Evolutionary conservation across 1,284 basidiomycete genomes (phyloP), one percentile per base, ranked within the genome.

Genomic region (Sanghuangporus sanghuang): DNA sequence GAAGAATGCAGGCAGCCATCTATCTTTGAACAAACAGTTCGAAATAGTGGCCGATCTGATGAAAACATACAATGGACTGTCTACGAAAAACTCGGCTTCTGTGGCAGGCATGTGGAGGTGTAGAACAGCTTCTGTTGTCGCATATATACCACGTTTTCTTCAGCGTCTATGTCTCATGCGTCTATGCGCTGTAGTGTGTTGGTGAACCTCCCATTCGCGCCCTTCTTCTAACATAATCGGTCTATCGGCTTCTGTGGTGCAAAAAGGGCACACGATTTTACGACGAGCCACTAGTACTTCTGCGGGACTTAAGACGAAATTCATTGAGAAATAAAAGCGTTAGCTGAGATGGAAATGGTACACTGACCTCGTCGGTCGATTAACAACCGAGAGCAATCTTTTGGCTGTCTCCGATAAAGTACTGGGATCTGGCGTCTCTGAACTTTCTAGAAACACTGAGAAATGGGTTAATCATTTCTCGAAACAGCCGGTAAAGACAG

Each of bases 161-260:
- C 27, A 32, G 27, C 27, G 4, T 32, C 27, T 32, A 5, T 32
- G 27, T 32, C 14, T 12, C 35, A 50, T 52, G 27, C 72, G 71
- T 67, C 79, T 79, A 72, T 95, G 93, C 5, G 75, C 63, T 56
- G 84, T 85, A 27, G 85, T 87, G 48, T 76, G 77, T 42, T 79
- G 70, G 73, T 96, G 94, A 0, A 72, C 74, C 0, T 81, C 79
- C 86, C 90, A 92, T 66, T 88, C 82, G 12, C 75, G 73, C 2
- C 84, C 85, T 71, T 85, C 82, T 59, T 90, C 85, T 12, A 97
- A 79, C 81, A 95, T 88, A 61, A 92, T 80, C 0, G 95, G 95
- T 32, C 81, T 76, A 1, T 77, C 72, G 0, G 78, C 71, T 64
- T 93, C 79, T 4, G 71, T 68, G 0, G 93, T 94, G 71, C 95